A percentile compares a stretch with the other conserved stretches of the same genome.
Conservation (phyloP, 2,329 filamentous ascomycete species). For the Podosphaera xanthii region DNA sequence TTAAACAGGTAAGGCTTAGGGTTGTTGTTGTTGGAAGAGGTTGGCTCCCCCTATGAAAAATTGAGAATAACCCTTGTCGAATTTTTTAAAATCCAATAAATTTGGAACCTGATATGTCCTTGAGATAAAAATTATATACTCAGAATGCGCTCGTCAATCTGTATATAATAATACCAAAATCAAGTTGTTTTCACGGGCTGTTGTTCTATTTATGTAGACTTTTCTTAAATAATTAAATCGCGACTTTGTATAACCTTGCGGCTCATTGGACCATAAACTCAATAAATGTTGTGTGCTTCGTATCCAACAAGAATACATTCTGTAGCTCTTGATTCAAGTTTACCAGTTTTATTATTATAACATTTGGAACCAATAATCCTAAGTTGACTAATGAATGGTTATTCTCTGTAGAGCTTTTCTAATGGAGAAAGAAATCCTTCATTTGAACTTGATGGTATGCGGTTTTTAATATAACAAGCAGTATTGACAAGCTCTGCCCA, state of each 20-base stretch:
- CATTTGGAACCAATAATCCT: neutral
- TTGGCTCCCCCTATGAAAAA: no score
- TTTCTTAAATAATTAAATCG: neutral
- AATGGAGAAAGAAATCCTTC: neutral
- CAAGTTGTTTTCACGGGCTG: neutral
- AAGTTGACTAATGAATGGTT: neutral
- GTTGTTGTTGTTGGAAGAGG: no score
- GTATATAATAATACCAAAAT: no score
- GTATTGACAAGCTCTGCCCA: neutral
- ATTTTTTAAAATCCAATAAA: no score
- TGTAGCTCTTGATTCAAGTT: no score
- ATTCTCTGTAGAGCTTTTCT: neutral
- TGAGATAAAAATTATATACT: no score
- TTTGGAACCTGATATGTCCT: no score
- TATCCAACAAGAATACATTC: neutral
- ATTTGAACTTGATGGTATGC: neutral
- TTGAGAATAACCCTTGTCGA: no score
- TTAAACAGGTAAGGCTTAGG: no score
- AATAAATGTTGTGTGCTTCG: neutral
- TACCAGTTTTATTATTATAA: no score
- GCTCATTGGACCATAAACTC: neutral
- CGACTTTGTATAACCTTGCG: neutral
- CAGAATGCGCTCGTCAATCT: no score
- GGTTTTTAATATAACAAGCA: no score
- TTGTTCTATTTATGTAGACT: neutral